Evolutionary conservation across 2,329 filamentous ascomycete genomes (phyloP).

Genomic region (Ceratocystis ficicola): DNA sequence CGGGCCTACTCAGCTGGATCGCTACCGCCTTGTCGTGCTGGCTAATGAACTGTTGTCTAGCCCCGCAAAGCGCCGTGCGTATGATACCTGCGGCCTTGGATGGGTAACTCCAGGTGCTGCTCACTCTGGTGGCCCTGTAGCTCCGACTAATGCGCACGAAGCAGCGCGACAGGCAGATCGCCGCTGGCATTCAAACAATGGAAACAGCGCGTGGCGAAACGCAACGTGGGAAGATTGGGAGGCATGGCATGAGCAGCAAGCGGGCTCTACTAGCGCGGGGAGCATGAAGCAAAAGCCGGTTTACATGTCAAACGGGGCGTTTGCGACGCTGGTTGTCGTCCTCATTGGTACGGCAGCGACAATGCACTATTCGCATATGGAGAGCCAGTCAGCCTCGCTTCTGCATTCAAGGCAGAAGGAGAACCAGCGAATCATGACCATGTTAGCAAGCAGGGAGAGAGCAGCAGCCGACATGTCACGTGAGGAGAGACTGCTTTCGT

Average conservation of each 20-base stretch:
- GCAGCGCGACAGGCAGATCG: slow-evolving; percentile 33
- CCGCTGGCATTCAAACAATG: slow-evolving; percentile 35
- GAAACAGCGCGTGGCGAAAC: slow-evolving; percentile 48
- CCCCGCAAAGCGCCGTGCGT: slow-evolving; percentile 62
- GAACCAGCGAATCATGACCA: slow-evolving; percentile 46
- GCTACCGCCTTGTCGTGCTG: slow-evolving; percentile 77
- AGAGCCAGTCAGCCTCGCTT: slow-evolving; percentile 47
- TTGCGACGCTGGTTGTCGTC: slow-evolving; percentile 59
- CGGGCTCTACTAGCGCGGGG: slow-evolving; percentile 18
- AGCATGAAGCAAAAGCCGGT: slow-evolving; percentile 39
- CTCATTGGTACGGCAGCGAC: slow-evolving; percentile 54
- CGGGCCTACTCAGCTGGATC: slow-evolving; percentile 52
- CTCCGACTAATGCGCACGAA: slow-evolving; percentile 38
- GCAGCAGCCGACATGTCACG: slow-evolving; percentile 20
- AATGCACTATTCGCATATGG: slow-evolving; percentile 59
- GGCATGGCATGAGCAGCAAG: slow-evolving; percentile 48
- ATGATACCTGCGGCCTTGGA: slow-evolving; percentile 69
- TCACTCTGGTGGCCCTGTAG: slow-evolving; percentile 37
- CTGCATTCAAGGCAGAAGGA: slow-evolving; percentile 56
- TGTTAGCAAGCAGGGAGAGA: slow-evolving; percentile 40
- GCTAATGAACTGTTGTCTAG: slow-evolving; percentile 83
- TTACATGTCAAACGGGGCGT: slow-evolving; percentile 68
- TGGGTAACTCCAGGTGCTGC: slow-evolving; percentile 42
- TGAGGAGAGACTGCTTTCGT: slow-evolving; percentile 24
- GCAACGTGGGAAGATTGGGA: slow-evolving; percentile 99